Evolutionary conservation across 2,329 filamentous ascomycete genomes (phyloP).

Genomic region (Tolypocladium inflatum): DNA sequence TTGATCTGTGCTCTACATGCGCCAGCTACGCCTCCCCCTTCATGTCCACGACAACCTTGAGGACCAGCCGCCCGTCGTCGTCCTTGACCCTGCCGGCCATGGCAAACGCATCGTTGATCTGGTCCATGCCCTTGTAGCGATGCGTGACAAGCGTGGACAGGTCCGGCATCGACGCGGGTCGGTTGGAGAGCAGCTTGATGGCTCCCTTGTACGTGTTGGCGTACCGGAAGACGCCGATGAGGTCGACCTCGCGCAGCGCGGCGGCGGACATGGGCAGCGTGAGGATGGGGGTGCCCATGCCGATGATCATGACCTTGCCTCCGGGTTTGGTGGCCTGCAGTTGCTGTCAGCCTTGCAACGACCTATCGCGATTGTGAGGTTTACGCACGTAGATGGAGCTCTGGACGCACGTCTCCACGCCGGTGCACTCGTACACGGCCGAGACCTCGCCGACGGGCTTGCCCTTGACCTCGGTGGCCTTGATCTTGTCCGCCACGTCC

Average conservation of each 20-base stretch:
- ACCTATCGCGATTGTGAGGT: not conserved
- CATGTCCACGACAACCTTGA: conserved; percentile 61
- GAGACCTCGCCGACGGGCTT: conserved; percentile 52
- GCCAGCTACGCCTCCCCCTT: conserved; percentile 6
- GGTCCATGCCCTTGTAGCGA: conserved; percentile 52
- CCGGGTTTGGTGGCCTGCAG: conserved; percentile 51
- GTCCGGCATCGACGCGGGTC: conserved; percentile 46
- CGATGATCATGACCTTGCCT: conserved; percentile 60
- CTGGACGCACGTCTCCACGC: conserved; percentile 68
- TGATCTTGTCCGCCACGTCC: conserved; percentile 35
- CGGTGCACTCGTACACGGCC: conserved; percentile 69
- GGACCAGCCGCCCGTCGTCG: conserved; percentile 56
- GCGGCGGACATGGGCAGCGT: conserved; percentile 61
- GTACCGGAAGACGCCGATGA: conserved; percentile 64
- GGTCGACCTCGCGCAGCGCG: conserved; percentile 59
- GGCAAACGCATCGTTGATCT: conserved; percentile 57
- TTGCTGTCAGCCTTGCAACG: not conserved
- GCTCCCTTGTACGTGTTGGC: conserved; percentile 61
- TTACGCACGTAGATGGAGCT: conserved; percentile 57
- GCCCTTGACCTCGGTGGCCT: conserved; percentile 23
- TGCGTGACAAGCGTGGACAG: conserved; percentile 64
- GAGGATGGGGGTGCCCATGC: conserved; percentile 64
- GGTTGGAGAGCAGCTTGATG: conserved; percentile 40
- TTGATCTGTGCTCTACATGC: not conserved
- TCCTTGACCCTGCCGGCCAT: conserved; percentile 66